Evolutionary conservation across 495 filamentous ascomycete genomes (phyloP), one percentile per base, ranked within the genome.

Genomic region (Astrothelium macrocarpum): DNA sequence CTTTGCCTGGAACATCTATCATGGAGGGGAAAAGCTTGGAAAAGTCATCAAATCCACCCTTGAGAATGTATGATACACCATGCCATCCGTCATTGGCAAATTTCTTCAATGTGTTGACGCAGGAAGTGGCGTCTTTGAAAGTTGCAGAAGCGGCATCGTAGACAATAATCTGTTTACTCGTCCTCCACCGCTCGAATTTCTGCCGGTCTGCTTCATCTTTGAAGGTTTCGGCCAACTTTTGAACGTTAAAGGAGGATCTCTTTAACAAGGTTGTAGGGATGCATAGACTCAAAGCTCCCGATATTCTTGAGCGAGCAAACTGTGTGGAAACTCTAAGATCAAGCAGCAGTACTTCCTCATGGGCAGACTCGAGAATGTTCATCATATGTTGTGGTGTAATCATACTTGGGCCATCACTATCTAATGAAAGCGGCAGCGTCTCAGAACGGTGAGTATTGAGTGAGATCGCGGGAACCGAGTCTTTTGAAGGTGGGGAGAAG

Each of bases 241-340:
- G 79, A n/a, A 95, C 82, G 66, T 93, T 91, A 74, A 93, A 98
- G 0, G 94, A 93, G 11, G 88, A 85, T 60, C 94, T 81, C 74
- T 97, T 98, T 46, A 97, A 76, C 42, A 98, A 75, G 0, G 93
- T 98, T 10, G 94, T 98, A 0, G 94, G 94, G 62, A 97, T 95
- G 66, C 95, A 97, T 14, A 98, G 80, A 74, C 95, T 97, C 53
- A 98, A 74, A 0, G 94, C 90, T 5, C 86, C 86, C 46, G 77
- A 71, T 25, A 98, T 89, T 29, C 88, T 84, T 56, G 88, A 87
- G 45, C 84, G 79, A 12, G 86, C 80, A 71, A 86, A 97, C 68
- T 91, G 89, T 11, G 90, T 87, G 64, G 86, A 91, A 7, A 94
- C 90, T 23, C 94, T 85, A 32, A 98, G 82, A 74, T 98, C 94